Evolutionary conservation across 1,284 basidiomycete species (phyloP).

Genomic region (Cryptococcus neoformans): DNA sequence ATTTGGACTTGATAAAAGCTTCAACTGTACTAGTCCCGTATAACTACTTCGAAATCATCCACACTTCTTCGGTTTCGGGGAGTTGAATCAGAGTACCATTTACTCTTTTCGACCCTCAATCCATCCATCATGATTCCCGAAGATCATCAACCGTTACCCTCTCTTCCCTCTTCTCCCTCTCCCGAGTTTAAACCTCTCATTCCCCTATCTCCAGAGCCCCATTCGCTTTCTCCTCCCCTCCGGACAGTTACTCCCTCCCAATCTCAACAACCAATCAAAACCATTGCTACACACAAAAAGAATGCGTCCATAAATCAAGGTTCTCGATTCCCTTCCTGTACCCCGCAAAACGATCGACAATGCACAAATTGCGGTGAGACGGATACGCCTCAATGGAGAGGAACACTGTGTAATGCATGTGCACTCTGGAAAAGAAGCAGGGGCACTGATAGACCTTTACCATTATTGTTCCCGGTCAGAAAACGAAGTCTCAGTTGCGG

Average conservation of each 20-base stretch:
- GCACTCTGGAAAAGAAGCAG: constrained; percentile 29
- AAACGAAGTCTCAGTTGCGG: not conserved
- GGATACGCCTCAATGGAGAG: constrained; percentile 31
- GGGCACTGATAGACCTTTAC: constrained; percentile 25
- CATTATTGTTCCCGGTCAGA: constrained; percentile 17
- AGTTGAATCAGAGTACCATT: no score
- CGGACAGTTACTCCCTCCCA: not conserved
- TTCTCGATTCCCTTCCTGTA: constrained; percentile 15
- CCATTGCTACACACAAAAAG: not conserved
- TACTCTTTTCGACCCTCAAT: no score
- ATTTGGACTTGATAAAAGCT: no score
- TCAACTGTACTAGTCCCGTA: no score
- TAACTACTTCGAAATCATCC: no score
- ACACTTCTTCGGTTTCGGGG: no score
- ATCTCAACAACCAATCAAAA: not conserved
- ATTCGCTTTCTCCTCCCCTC: not conserved
- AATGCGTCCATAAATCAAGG: constrained; percentile 1
- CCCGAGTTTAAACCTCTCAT: no score
- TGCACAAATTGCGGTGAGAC: constrained; percentile 29
- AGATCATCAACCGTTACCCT: no score
- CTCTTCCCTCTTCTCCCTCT: no score
- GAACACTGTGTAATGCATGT: constrained; percentile 31
- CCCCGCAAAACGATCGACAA: constrained; percentile 13
- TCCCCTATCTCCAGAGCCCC: no score
- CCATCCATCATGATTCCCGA: no score